phyloP scores from a whole-genome alignment of 2,329 filamentous ascomycete species.

The Trichophyton equinum region DNA sequence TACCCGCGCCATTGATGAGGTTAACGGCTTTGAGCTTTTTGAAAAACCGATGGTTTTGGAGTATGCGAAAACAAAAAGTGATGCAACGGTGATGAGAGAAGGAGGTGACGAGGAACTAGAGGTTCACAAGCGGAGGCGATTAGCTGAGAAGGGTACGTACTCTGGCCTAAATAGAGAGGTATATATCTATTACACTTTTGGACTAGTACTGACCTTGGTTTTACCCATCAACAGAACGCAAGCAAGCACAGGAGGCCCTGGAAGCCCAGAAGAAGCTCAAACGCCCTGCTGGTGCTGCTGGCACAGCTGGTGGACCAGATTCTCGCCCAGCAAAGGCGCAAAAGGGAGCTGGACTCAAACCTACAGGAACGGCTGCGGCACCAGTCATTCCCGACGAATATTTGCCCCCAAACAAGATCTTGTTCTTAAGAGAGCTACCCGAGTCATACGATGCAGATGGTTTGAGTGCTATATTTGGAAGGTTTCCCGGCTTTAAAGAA shows the following conservation, averaged over 20 bases:
- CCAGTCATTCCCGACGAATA: conserved; percentile 92
- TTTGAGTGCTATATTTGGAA: conserved; percentile 67
- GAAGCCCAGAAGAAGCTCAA: conserved; percentile 69
- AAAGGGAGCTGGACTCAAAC: conserved; percentile 63
- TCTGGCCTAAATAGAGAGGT: conserved; percentile 3
- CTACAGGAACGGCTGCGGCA: conserved; percentile 53
- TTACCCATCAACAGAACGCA: conserved; percentile 43
- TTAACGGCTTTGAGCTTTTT: conserved; percentile 86
- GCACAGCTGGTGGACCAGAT: conserved; percentile 26
- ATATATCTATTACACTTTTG: conserved; percentile 10
- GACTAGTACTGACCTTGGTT: conserved; percentile 11
- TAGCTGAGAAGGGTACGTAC: conserved; percentile 72
- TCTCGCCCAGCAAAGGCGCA: conserved; percentile 56
- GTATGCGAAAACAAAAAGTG: conserved; percentile 69
- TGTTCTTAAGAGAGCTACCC: conserved; percentile 86
- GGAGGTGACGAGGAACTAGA: conserved; percentile 75
- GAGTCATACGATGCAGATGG: conserved; percentile 73
- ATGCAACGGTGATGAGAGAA: conserved; percentile 67
- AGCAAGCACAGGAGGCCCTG: conserved; percentile 69
- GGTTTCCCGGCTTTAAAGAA: conserved; percentile 90
- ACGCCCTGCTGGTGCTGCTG: conserved; percentile 41
- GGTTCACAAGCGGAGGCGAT: conserved; percentile 65
- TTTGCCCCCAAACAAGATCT: conserved; percentile 89
- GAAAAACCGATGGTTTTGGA: conserved; percentile 80
- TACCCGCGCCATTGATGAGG: conserved; percentile 66